Evolutionary conservation across 2,329 filamentous ascomycete species (phyloP).

Genomic region (Mycosphaerella sp.): DNA sequence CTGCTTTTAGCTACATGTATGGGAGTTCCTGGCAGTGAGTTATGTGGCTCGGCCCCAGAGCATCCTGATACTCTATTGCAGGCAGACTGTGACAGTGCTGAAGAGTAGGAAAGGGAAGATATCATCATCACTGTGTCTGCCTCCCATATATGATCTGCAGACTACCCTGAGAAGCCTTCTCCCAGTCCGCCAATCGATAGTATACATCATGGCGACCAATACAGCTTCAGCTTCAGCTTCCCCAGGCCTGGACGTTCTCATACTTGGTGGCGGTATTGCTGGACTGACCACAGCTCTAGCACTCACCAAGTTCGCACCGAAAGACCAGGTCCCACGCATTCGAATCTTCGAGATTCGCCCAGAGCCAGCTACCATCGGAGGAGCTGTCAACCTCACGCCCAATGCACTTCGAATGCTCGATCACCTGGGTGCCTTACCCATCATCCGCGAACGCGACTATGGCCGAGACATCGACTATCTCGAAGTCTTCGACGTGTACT

Average conservation of each 20-base stretch:
- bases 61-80: not conserved
- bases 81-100: not conserved
- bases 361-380: constrained; percentile 41
- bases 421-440: constrained; percentile 32
- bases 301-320: constrained; percentile 41
- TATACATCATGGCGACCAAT: constrained; percentile 26
- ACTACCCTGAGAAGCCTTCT: not conserved
- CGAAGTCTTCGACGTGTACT: constrained; percentile 43
- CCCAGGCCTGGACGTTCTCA: constrained; percentile 38
- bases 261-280: constrained; percentile 49
- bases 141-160: not conserved
- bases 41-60: not conserved
- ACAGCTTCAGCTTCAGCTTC: constrained; percentile 8
- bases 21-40: not conserved
- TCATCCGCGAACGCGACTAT: constrained; percentile 37
- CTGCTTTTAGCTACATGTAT: not conserved
- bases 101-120: not conserved
- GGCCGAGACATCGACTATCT: constrained; percentile 41
- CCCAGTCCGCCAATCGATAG: not conserved
- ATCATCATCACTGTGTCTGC: not conserved
- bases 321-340: constrained; percentile 36
- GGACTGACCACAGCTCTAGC: constrained; percentile 48
- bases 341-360: constrained; percentile 47
- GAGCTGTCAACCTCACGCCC: constrained; percentile 46
- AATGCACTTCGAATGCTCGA: constrained; percentile 40